Base-by-base conservation (phyloP, 345 rosid genomes). In the Cardamine occulta region DNA sequence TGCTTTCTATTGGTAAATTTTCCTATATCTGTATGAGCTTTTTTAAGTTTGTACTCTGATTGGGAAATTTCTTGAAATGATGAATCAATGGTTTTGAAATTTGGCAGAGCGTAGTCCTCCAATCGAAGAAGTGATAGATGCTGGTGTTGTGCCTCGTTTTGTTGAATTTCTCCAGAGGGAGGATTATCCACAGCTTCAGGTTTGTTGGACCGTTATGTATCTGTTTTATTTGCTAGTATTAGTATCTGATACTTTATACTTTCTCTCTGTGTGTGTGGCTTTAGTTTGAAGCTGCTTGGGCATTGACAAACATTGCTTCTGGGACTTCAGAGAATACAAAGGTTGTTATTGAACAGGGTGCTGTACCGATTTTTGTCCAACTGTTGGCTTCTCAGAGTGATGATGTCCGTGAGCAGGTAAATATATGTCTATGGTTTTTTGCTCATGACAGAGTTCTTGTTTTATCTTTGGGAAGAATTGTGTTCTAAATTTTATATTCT, bases 261-360 rank as follows among this genome's bases (percentile, higher is more conserved):
- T 23, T 59, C 3, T 59, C 3, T 44, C 10, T 72, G 62, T 77
- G 67, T 49, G 51, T 62, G 6, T 45, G 56, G 4, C 2, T 75
- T 45, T 63, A 90, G 96, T 90, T 90, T 82, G 96, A 90, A 78
- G 93, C 96, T 35, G 96, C 96, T 66, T 90, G 96, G 96, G 96
- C 96, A 17, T 82, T 90, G 67, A 90, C 96, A 15, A 90, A 90
- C 69, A 90, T 90, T 83, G 96, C 96, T 21, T 90, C 96, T 39
- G 93, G 96, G 28, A 90, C 96, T 32, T 90, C 96, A 51, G 96
- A 88, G 75, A 85, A 88, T 66, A 90, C 96, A 1, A 88, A 81
- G 73, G 96, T 88, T 19, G 93, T 90, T 4, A 90, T 90, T 77
- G 96, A 90, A 49, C 89, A 88, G 45, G 90, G 91, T 42, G 93